Evolutionary conservation across 768 basidiomycete genomes (phyloP), one percentile per base, ranked within the genome.

Genomic region (Piloderma croceum): DNA sequence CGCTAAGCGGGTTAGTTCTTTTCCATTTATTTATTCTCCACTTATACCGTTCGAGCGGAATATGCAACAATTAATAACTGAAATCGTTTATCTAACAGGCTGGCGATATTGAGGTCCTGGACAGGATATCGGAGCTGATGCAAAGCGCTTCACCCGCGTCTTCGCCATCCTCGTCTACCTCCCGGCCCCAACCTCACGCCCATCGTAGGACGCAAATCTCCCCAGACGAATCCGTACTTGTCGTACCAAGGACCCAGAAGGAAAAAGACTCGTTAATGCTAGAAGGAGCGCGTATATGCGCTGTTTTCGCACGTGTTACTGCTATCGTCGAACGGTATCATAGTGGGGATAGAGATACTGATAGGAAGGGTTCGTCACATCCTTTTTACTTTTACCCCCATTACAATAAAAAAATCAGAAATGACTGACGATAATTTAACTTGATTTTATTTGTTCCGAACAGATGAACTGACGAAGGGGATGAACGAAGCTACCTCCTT

Each of bases 1-100:
- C 47, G 83, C 86, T 0, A 76, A 74, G 51, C 69, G 69, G 64
- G 87, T 83, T 35, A 42, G 69, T 58, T 24, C 6, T 17, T 22
- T 22, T 34, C 1, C 38, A 39, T 11, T 12, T 23, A 9, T 36
- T 35, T 31, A 18, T 39, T 5, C 31, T 36, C 22, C 23, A 39
- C 4, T 11, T 11, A 25, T 15, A 21, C 21, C 24, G n/a, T n/a
- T n/a, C n/a, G n/a, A n/a, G n/a, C n/a, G n/a, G n/a, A n/a, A n/a
- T 32, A 19, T 7, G 12, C 15, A 18, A 31, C 10, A 20, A 5
- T 22, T 35, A 36, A 20, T 18, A 19, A 12, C 40, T 41, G 21
- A 48, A n/a, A n/a, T n/a, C n/a, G n/a, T n/a, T n/a, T 29, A 19
- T 38, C 24, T 7, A 41, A 17, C 42, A 81, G 79, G 67, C 60